phyloP scores from a whole-genome alignment of 108 stramenopile species.

The Cyclostephanos tholiformis region DNA sequence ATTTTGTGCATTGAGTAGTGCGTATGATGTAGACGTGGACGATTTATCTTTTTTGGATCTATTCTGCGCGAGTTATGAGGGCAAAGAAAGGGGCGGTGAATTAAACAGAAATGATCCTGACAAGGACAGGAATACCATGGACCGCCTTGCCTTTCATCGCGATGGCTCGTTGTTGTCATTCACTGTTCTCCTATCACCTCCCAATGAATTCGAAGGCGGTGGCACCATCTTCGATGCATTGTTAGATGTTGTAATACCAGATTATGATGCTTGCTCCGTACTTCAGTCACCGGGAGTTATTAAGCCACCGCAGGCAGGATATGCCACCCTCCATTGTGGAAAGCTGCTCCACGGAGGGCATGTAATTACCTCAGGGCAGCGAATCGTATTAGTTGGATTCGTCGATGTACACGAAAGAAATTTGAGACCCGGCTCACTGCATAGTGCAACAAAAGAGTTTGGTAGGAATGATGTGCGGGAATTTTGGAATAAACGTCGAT shows the following conservation, averaged over 20 bases:
- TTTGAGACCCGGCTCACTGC: constrained; percentile 50
- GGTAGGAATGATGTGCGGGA: constrained; percentile 75
- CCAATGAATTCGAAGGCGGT: constrained; percentile 64
- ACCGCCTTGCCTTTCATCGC: constrained; percentile 72
- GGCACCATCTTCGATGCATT: constrained; percentile 82
- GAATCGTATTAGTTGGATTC: constrained; percentile 76
- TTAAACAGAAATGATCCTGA: constrained; percentile 15
- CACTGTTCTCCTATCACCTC: constrained; percentile 61
- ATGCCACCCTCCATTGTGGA: constrained; percentile 66
- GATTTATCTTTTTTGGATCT: constrained; percentile 71
- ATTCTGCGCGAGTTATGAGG: constrained; percentile 77
- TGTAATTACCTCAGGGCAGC: constrained; percentile 59
- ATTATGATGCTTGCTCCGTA: constrained; percentile 14
- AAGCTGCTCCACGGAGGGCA: constrained; percentile 78
- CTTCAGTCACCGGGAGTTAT: constrained; percentile 53
- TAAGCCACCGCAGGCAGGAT: constrained; percentile 55
- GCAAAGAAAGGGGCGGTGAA: constrained; percentile 14
- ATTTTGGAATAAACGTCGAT: constrained; percentile 50
- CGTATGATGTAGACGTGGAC: constrained; percentile 55
- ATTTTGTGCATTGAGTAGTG: constrained; percentile 44
- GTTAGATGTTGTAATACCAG: constrained; percentile 44
- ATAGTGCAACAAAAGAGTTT: constrained; percentile 61
- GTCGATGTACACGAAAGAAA: constrained; percentile 66
- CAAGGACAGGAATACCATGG: constrained; percentile 53
- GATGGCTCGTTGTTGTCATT: constrained; percentile 77